A percentile compares a stretch with the other conserved stretches of the same genome.
phyloP scores from a whole-genome alignment of 331 rosid genomes.

The Saraca asoca region DNA sequence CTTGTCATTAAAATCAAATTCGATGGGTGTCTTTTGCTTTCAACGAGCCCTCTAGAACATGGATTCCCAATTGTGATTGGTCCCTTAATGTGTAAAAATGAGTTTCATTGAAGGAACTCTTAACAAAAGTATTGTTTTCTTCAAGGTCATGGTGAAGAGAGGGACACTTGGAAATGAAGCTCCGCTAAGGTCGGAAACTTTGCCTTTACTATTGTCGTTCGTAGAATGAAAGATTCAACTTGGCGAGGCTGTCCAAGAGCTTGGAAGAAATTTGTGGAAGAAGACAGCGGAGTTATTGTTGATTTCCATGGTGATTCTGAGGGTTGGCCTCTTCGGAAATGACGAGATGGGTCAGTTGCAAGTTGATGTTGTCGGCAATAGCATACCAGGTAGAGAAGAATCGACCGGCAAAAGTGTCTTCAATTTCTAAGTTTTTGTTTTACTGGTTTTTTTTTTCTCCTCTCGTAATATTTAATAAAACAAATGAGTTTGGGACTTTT shows the following conservation, averaged over 20 bases:
- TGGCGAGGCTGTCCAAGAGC: slow-evolving; percentile 69
- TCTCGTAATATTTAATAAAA: too few species aligned
- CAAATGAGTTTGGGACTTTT: too few species aligned
- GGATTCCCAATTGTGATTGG: too few species aligned
- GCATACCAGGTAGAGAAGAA: slow-evolving; percentile 25
- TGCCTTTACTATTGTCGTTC: slow-evolving; percentile 58
- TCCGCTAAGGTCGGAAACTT: slow-evolving; percentile 58
- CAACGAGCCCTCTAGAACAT: too few species aligned
- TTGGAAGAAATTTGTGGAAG: slow-evolving; percentile 89
- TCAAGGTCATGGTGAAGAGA: slow-evolving; percentile 67
- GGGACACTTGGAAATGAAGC: slow-evolving; percentile 61
- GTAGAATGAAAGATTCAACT: slow-evolving; percentile 75
- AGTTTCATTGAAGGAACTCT: slow-evolving; percentile 59
- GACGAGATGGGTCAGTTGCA: slow-evolving; percentile 37
- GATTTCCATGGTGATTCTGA: slow-evolving; percentile 76
- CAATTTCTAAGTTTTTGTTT: too few species aligned
- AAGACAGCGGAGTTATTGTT: slow-evolving; percentile 75
- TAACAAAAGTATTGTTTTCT: slow-evolving; percentile 63
- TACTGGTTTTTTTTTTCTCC: too few species aligned
- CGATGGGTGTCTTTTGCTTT: too few species aligned
- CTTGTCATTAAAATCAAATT: too few species aligned
- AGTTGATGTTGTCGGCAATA: slow-evolving; percentile 32
- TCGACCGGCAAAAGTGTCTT: too few species aligned
- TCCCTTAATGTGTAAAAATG: too few species aligned
- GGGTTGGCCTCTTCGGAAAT: slow-evolving; percentile 60